Conservation (phyloP, 768 basidiomycete species). For the Mycena olivaceomarginata region DNA sequence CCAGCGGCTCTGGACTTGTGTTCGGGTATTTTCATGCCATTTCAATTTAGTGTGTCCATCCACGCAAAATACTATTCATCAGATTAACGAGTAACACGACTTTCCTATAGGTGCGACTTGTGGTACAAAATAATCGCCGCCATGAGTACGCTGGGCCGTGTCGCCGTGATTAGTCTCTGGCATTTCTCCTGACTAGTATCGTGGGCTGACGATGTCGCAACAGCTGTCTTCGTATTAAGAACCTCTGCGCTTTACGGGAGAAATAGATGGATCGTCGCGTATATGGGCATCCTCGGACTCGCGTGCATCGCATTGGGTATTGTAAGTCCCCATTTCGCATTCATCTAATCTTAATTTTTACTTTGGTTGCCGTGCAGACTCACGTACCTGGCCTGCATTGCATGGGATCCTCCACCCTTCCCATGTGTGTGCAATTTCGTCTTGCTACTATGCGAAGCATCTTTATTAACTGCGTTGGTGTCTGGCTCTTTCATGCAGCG, state of each 20-base stretch:
- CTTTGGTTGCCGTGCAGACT: background rate
- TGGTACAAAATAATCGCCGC: conserved; percentile 5
- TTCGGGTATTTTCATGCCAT: background rate
- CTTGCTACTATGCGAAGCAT: too few relatives aligned
- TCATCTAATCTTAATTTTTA: background rate
- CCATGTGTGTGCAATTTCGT: background rate
- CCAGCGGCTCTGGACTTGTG: background rate
- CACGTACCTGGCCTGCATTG: background rate
- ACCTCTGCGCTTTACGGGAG: background rate
- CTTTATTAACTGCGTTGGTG: background rate
- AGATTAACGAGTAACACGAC: background rate
- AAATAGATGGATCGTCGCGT: background rate
- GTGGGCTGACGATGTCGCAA: background rate
- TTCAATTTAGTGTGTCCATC: background rate
- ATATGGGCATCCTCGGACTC: background rate
- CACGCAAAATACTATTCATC: background rate
- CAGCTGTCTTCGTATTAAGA: background rate
- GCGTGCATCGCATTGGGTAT: background rate
- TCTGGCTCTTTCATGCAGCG: background rate
- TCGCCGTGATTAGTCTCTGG: background rate
- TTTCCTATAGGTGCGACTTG: background rate
- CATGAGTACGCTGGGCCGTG: background rate
- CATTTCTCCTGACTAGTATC: background rate
- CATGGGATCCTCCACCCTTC: background rate
- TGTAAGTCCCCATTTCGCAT: background rate